Evolutionary conservation across 345 rosid genomes (phyloP), one percentile per base, ranked within the genome.

Genomic region (Arabis alpina): DNA sequence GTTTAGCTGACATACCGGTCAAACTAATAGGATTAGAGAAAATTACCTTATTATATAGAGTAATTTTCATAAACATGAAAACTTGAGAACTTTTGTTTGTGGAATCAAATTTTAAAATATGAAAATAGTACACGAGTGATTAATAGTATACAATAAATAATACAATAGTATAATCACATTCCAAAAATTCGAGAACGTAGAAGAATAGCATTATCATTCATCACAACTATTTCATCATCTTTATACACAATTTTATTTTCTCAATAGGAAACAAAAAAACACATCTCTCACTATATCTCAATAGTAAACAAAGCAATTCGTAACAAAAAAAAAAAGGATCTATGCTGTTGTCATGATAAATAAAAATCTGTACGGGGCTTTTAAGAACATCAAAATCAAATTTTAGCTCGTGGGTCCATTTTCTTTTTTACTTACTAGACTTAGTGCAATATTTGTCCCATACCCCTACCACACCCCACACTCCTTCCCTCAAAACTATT

Each of bases 391-490:
- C 61, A 51, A 66, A 65, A 74, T 65, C 62, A 66, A 72, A 73
- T 7, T 54, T 58, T 66, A 66, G 62, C 48, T 3, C 0, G 63
- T 74, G 77, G 68, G 73, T 60, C 77, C 67, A 19, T 34, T 44
- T 16, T 10, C 40, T 60, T 52, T 60, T 52, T 74, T 67, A 60
- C 73, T 60, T 43, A 66, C 68, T 58, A 66, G 36, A 58, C 55
- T 59, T 36, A 44, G 62, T 74, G 73, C 19, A 60, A 67, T 60
- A 59, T 66, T 74, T 60, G 73, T 74, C 63, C 62, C 73, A 74
- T 66, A 24, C 72, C 67, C 56, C 56, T 52, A 60, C 73, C 43
- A 53, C 41, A 60, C 77, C 71, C 72, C 55, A 66, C 71, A 19
- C 68, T 66, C 41, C 57, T 39, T 49, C 54, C 25, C 51, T 42